Base-by-base conservation (phyloP, 192 early-diverging fungal species). In the Chytriomyces sp. region DNA sequence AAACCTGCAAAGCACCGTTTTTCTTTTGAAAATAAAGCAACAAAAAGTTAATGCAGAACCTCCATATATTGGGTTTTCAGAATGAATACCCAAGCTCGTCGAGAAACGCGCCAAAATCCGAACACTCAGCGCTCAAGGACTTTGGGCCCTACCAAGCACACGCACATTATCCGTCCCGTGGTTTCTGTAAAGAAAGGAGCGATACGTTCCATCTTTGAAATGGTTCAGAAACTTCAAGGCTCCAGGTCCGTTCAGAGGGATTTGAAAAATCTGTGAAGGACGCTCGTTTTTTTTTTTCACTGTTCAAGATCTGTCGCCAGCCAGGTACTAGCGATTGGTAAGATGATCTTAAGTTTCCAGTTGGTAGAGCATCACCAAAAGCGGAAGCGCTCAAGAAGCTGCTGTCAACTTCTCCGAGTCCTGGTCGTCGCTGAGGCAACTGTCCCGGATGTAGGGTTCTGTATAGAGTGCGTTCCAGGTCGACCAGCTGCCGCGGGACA, bases 1-100 rank as follows among this genome's bases (percentile, higher is more conserved):
- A 35, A 35, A 4, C 35, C 3, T 4, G 35, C 35, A 35, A 35
- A 35, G 35, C 35, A 35, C 35, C 2, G 35, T 35, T 35, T 35
- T 35, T 35, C 35, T 35, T 4, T 35, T 35, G 35, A 35, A 35
- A 35, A 35, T 10, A 20, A 11, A 66, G 61, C 10, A 26, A 11
- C 24, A 11, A 28, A 16, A 13, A 48, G 8, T 66, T 64, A 81
- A 18, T 50, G 18, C 8, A 81, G 47, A 45, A 95, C 95, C 67
- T 91, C 86, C 82, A 91, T 87, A 80, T 94, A 94, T 6, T 92
- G 90, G 5, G 89, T 85, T 77, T 96, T 96, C 75, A 50, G 47
- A 47, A 74, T 76, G n/a, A 16, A 50, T 67, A 57, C 28, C 75
- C 50, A 46, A 80, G 67, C 0, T 60, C 43, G 1, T 50, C 26